phyloP scores from a whole-genome alignment of 164 flowering plant genomes.

The Magnolia officinalis region DNA sequence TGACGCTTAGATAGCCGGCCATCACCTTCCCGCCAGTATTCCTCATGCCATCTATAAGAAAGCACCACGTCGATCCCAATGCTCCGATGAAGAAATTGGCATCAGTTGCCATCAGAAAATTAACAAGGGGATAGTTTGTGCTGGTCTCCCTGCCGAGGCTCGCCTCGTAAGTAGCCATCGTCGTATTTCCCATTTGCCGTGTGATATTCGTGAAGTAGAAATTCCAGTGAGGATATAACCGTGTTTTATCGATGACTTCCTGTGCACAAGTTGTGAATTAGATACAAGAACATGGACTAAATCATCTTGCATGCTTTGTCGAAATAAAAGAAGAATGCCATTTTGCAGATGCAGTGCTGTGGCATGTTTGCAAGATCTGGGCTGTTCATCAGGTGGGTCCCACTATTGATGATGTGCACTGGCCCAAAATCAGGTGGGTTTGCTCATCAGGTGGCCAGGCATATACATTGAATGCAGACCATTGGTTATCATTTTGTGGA shows the following conservation, averaged over 20 bases:
- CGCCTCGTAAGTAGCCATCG: constrained; percentile 86
- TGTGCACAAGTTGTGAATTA: constrained; percentile 20
- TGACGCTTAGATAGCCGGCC: constrained; percentile 78
- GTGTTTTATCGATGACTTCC: constrained; percentile 75
- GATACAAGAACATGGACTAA: neutral
- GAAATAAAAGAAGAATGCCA: neutral
- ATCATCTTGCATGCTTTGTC: neutral
- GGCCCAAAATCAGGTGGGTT: neutral
- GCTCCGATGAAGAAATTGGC: constrained; percentile 88
- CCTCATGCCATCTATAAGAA: constrained; percentile 93
- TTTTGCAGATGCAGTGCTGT: neutral
- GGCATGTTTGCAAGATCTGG: neutral
- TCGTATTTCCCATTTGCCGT: constrained; percentile 72
- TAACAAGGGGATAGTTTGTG: constrained; percentile 69
- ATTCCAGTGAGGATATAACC: constrained; percentile 55
- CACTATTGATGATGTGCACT: neutral
- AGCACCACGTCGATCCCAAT: constrained; percentile 97
- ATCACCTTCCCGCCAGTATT: constrained; percentile 82
- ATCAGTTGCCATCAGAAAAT: constrained; percentile 75
- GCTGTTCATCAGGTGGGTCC: neutral
- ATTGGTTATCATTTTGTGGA: neutral
- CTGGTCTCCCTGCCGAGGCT: constrained; percentile 84
- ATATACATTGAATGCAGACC: neutral
- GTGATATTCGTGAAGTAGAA: constrained; percentile 79
- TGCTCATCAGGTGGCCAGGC: neutral